Evolutionary conservation across 768 basidiomycete genomes (phyloP).

Genomic region (Pleurotus sapidus): DNA sequence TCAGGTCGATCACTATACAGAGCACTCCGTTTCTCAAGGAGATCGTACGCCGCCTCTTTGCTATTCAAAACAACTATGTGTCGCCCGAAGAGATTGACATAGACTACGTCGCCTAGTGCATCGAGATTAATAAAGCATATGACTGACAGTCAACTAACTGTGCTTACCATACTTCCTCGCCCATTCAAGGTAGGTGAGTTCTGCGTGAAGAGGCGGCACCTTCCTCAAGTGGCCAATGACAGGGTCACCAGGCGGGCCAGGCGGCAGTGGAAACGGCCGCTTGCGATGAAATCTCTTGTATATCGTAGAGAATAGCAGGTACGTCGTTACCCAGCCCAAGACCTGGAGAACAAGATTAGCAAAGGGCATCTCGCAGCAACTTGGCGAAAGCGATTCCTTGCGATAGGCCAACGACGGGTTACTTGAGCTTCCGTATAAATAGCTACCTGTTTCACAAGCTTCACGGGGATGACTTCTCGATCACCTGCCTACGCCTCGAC

Average conservation of each 20-base stretch:
- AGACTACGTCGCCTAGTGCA: constrained; percentile 39
- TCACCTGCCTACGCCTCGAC: too few species aligned
- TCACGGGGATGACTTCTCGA: too few species aligned
- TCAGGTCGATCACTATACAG: constrained; percentile 52
- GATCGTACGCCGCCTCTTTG: constrained; percentile 36
- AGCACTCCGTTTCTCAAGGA: constrained; percentile 50
- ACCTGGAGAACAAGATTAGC: neutral
- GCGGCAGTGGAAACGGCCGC: constrained; percentile 25
- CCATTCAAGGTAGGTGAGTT: constrained; percentile 39
- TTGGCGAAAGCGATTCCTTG: too few species aligned
- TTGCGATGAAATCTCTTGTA: neutral
- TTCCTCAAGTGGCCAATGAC: constrained; percentile 49
- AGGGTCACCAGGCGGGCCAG: constrained; percentile 44
- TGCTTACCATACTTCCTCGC: constrained; percentile 40
- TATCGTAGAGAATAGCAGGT: neutral
- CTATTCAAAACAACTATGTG: constrained; percentile 50
- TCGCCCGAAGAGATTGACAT: constrained; percentile 38
- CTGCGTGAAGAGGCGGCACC: constrained; percentile 34
- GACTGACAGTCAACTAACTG: neutral
- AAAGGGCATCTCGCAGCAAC: too few species aligned
- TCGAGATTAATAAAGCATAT: neutral
- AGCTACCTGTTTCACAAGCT: too few species aligned
- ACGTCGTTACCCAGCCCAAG: neutral
- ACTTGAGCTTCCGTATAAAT: too few species aligned
- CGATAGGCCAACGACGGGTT: too few species aligned